phyloP scores from a whole-genome alignment of 768 basidiomycete genomes.

The Boletus vinaceobasis region DNA sequence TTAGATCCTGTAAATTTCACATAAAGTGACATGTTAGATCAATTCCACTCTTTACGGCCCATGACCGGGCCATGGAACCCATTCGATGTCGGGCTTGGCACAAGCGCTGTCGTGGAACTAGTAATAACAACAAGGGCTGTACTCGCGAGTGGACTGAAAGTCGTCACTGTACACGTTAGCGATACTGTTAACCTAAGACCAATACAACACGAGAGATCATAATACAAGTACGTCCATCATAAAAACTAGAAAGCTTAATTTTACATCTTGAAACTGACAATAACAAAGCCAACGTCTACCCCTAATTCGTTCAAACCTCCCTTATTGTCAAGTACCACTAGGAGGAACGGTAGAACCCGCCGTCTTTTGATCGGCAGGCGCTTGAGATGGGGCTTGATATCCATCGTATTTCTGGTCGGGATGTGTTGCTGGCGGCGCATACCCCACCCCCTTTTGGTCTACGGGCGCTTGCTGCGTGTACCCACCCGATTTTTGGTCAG shows the following conservation, averaged over 20 bases:
- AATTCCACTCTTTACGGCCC: background rate
- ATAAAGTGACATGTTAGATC: background rate
- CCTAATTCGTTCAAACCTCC: background rate
- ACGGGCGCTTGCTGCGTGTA: background rate
- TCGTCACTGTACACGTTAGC: background rate
- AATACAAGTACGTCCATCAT: background rate
- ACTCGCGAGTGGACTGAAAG: too few relatives aligned
- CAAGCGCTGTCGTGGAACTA: background rate
- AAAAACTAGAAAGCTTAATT: background rate
- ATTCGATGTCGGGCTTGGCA: background rate
- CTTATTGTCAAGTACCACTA: background rate
- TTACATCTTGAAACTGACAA: background rate
- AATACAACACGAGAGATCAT: background rate
- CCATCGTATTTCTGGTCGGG: background rate
- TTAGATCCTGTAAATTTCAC: background rate
- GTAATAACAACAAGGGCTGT: background rate
- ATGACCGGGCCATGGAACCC: background rate
- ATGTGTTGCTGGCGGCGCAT: background rate
- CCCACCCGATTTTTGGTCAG: slow-evolving; percentile 4
- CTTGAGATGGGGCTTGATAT: background rate
- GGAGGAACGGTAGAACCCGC: background rate
- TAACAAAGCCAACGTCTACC: background rate
- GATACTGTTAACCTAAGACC: background rate
- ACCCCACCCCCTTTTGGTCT: background rate
- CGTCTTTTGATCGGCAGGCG: slow-evolving; percentile 6